These are phyloP conservation scores for Dendrobium huoshanense DNA, from an alignment of 106 monocot genomes.

Conservation along the genomic window DNA sequence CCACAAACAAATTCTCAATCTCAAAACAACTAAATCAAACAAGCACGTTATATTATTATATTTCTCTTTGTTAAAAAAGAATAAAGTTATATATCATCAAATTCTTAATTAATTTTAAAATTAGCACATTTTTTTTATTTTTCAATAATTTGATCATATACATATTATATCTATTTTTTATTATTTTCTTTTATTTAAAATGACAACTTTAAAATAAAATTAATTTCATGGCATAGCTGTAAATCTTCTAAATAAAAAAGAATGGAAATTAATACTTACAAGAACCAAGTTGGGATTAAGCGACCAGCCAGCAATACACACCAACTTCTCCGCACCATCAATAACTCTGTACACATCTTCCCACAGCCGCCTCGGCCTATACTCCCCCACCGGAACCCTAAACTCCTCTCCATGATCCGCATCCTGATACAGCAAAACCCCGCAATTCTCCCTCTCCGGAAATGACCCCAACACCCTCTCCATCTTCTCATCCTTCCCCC, in stretches of 20 bases:
- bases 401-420: conserved; percentile 22
- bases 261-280: conserved; percentile 12
- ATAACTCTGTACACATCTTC: conserved; percentile 54
- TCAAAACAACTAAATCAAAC: too few species aligned
- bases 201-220: too few species aligned
- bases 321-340: conserved; percentile 29
- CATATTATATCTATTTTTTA: too few species aligned
- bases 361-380: conserved; percentile 39
- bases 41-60: too few species aligned
- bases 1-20: too few species aligned
- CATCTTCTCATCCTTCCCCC: neutral
- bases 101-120: too few species aligned
- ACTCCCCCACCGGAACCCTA: neutral
- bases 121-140: neutral
- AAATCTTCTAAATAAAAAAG: neutral
- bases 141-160: neutral
- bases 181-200: too few species aligned
- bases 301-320: conserved; percentile 62
- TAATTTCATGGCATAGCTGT: neutral
- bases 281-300: conserved; percentile 44
- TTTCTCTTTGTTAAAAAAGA: too few species aligned
- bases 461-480: conserved; percentile 16
- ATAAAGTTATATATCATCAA: too few species aligned
- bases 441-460: conserved; percentile 33
- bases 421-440: conserved; percentile 45